Evolutionary conservation across 2,329 filamentous ascomycete genomes (phyloP), one percentile per base, ranked within the genome.

Genomic region (Aspergillus neotritici): DNA sequence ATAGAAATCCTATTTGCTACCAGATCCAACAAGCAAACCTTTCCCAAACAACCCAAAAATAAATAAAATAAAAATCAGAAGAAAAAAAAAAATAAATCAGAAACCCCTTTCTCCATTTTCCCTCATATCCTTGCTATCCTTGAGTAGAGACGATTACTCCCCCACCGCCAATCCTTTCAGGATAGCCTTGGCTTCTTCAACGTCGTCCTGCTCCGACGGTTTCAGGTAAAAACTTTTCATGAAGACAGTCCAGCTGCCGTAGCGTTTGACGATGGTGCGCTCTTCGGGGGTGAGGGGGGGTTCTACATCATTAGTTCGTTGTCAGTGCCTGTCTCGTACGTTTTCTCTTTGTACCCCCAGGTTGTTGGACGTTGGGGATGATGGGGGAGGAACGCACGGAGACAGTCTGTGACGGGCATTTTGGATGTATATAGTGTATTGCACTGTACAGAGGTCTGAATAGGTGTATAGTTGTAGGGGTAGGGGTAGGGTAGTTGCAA

Each of bases 201-300:
- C 43, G 36, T 63, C 60, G 1, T 60, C 55, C 1, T 38, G 4
- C 1, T 58, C 39, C 50, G 48, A 57, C 0, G 58, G 54, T 37
- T 61, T 62, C 28, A 63, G 41, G 1, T 46, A 53, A 31, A 42
- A 61, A 5, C 28, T 46, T 0, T 9, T 2, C 43, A 62, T 45
- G 30, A 63, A 63, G 2, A 25, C 9, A 1, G 53, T 54, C 61
- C 60, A 63, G 9, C 57, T 52, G 9, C 57, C 60, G 16, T 60
- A 61, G 21, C 31, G 36, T 31, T 60, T 57, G 40, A 62, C 54
- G 9, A 60, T 54, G 3, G 35, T 35, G 11, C 54, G 53, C 33
- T 63, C 54, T 3, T 41, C 51, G 12, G 54, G 47, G 13, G 49
- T 51, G n/a, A 60, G 56, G 9, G 53, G 51, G 10, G 58, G 58